Evolutionary conservation across 2,329 filamentous ascomycete species (phyloP), one percentile per base, ranked within the genome.

Genomic region (Penicillium sclerotigenum): DNA sequence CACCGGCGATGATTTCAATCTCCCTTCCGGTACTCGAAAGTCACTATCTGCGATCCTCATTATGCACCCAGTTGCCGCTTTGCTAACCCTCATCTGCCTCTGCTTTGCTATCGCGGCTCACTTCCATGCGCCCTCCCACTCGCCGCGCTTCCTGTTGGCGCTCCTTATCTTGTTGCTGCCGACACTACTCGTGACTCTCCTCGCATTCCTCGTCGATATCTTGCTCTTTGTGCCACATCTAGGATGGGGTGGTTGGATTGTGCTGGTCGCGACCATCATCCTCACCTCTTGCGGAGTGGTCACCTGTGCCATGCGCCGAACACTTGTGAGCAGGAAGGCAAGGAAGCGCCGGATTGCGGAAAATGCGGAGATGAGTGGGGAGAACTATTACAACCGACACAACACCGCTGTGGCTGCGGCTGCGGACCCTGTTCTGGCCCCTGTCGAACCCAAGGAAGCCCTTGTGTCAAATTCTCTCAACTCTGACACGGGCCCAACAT

Each of bases 291-390:
- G 90, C 70, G 88, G 87, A 40, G 83, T 99, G 55, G 86, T 97
- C 34, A 92, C 91, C 9, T 99, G 92, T 72, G 91, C 91, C 22
- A 97, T 97, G 91, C 88, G 94, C 61, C 86, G 93, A 58, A 95
- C 92, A 2, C 79, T 97, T 55, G 90, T 97, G 59, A 90, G 90
- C 73, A 85, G 93, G 66, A 97, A 97, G 77, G 90, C 92, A n/a
- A 84, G 92, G 59, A 92, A 94, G 81, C 90, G 87, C 79, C 85
- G 91, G 43, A 95, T 97, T 70, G 91, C 87, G 2, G 89, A 95
- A 73, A 96, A 97, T 71, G 90, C 92, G 8, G 92, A 97, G 71
- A 97, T 97, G 92, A 97, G 90, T 71, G 93, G 93, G 28, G 87
- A 94, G 67, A 94, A 92, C 69, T 97, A 88, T 72, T 97, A 95